Evolutionary conservation across 1,284 basidiomycete species (phyloP), one percentile per base, ranked within the genome.

Genomic region (Ceratobasidium sp.): DNA sequence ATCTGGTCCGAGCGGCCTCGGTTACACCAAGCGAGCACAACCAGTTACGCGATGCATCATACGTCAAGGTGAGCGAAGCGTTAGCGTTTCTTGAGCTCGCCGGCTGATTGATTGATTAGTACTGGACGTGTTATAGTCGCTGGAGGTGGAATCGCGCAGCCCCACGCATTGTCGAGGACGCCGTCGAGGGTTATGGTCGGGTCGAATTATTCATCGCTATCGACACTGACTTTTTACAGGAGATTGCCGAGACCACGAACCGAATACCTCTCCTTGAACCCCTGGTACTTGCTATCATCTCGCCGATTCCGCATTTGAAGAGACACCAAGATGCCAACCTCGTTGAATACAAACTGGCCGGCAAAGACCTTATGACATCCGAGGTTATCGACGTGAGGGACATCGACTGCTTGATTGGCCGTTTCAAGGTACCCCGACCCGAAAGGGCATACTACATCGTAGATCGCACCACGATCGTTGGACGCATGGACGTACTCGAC

Each of bases 401-500:
- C 5, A 53, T 65, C n/a, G 62, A 65, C 21, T 30, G 45, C 30
- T 45, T 65, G 9, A 23, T 65, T 9, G 46, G 62, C 16, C 34
- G 32, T 10, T 3, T 48, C 10, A 9, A 23, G 23, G 21, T 5
- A 26, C 46, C 30, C 4, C 9, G 3, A n/a, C 14, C 6, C 10
- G 26, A 50, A 18, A 57, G 34, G 8, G 46, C 36, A 39, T 58
- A 34, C 10, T 57, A 30, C 28, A 55, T 67, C n/a, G 39, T 69
- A 21, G 39, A 69, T 3, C 65, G 39, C 4, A 30, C 21, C 9
- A 55, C 39, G 4, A 30, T 46, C 3, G 65, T 69, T 52, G 65
- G 65, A 16, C 53, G 46, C 23, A n/a, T 69, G 14, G 65, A 69
- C 28, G 45, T 69, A 39, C 65, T 69, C 21, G 52, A 69, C 30